Evolutionary conservation across 2,329 filamentous ascomycete species (phyloP), one percentile per base, ranked within the genome.

Genomic region (Stagonosporopsis chrysanthemi): DNA sequence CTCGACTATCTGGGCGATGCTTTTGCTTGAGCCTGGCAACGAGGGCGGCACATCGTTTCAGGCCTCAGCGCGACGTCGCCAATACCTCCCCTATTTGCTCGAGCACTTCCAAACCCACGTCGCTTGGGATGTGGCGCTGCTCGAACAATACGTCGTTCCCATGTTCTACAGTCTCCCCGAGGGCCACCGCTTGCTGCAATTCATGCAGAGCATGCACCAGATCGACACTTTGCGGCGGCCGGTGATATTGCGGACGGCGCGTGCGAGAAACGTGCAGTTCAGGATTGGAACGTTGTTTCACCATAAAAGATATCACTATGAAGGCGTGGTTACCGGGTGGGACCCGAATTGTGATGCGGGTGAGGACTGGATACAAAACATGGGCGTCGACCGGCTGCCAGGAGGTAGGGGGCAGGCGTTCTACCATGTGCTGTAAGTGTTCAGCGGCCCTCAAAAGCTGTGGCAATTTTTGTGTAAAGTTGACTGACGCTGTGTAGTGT

Each of bases 321-420:
- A 88, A 45, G 93, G 89, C 17, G 84, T 96, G 24, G 90, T 99
- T 56, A 91, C 90, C 14, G 93, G 93, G n/a, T 99, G 94, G 93
- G 88, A 90, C 46, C 78, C 79, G 15, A 81, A 82, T 61, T 89
- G 83, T 69, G 83, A 78, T 51, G 83, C 82, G 11, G 80, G 81
- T 47, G 87, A 88, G 64, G 82, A 81, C 58, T 90, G 83, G 88
- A 88, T 86, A 70, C 79, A 81, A 71, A 81, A 83, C 62, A 88
- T 88, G 83, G 79, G 81, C 43, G 85, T 90, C 9, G 86, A 89
- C 73, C 52, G 61, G 1, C 75, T 88, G 52, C 78, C 81, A n/a
- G 78, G 81, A 50, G 88, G 86, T 2, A 79, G 84, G 42, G 77
- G 85, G 58, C 88, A 91, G 76, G 88, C 87, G 31, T 97, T 92